A percentile compares a stretch with the other conserved stretches of the same genome.
phyloP scores from a whole-genome alignment of 1,284 basidiomycete genomes.

The Heterobasidion annosum region DNA sequence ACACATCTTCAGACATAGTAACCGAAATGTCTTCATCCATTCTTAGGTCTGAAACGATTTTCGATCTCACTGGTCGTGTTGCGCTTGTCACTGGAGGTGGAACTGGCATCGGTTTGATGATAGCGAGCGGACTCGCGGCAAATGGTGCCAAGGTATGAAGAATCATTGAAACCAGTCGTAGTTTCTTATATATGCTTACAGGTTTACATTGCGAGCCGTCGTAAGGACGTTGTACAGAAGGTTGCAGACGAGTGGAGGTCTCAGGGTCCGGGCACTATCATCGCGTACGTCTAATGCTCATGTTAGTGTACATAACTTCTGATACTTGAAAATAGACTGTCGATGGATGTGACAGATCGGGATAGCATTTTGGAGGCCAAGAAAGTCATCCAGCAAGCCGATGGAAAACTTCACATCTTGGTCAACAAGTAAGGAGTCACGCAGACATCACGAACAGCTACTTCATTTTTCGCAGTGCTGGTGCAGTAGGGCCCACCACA shows the following conservation, averaged over 20 bases:
- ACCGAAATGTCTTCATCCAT: slow-evolving; percentile 2
- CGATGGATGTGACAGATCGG: slow-evolving; percentile 65
- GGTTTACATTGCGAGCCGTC: slow-evolving; percentile 68
- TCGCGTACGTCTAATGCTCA: slow-evolving; percentile 40
- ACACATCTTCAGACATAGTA: background rate
- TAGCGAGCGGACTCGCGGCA: slow-evolving; percentile 63
- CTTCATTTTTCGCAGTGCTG: slow-evolving; percentile 41
- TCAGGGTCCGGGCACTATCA: slow-evolving; percentile 30
- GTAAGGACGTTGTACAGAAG: slow-evolving; percentile 53
- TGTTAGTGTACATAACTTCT: background rate
- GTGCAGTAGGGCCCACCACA: slow-evolving; percentile 56
- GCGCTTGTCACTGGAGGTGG: slow-evolving; percentile 77
- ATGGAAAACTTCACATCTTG: slow-evolving; percentile 69
- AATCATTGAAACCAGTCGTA: background rate
- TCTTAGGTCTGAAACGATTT: slow-evolving; percentile 32
- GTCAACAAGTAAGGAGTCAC: slow-evolving; percentile 61
- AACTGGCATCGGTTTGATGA: slow-evolving; percentile 74
- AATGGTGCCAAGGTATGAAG: slow-evolving; percentile 59
- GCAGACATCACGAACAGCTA: background rate
- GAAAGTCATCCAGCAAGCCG: slow-evolving; percentile 42
- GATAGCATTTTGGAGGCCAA: slow-evolving; percentile 52
- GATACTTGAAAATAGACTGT: slow-evolving; percentile 31
- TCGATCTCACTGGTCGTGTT: slow-evolving; percentile 50
- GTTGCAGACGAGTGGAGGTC: slow-evolving; percentile 38
- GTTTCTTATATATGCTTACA: background rate